Conservation (phyloP, 495 filamentous ascomycete genomes). For the Schizothecium vesticola region DNA sequence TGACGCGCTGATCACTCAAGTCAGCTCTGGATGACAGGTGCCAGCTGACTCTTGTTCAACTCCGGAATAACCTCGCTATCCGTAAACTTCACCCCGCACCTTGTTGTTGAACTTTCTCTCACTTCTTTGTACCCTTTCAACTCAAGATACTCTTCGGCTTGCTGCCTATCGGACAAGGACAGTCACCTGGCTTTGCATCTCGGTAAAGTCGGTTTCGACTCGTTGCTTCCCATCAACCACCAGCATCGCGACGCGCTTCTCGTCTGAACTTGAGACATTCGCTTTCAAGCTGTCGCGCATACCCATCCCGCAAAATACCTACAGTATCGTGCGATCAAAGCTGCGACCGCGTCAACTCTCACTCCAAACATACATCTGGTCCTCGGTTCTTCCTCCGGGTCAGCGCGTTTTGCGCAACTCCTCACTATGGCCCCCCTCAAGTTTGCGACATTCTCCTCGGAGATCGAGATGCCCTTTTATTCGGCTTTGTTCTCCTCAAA, state of each 20-base stretch:
- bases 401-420: neutral
- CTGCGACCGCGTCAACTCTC: neutral
- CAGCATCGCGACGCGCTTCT: neutral
- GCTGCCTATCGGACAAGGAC: neutral
- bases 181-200: neutral
- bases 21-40: neutral
- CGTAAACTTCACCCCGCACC: neutral
- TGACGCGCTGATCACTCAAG: neutral
- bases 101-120: neutral
- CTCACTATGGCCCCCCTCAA: conserved; percentile 19
- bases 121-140: neutral
- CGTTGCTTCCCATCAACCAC: neutral
- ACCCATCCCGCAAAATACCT: neutral
- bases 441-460: conserved; percentile 84
- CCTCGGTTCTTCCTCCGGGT: neutral
- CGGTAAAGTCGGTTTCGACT: neutral
- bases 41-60: conserved; percentile 2
- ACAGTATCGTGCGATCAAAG: neutral
- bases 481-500: conserved; percentile 81
- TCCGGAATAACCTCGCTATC: neutral
- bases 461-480: conserved; percentile 94
- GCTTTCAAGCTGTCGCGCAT: neutral
- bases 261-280: neutral
- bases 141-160: neutral
- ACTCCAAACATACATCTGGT: neutral